Base-by-base conservation (phyloP, 2,329 filamentous ascomycete genomes). In the Colletotrichum tropicicola region DNA sequence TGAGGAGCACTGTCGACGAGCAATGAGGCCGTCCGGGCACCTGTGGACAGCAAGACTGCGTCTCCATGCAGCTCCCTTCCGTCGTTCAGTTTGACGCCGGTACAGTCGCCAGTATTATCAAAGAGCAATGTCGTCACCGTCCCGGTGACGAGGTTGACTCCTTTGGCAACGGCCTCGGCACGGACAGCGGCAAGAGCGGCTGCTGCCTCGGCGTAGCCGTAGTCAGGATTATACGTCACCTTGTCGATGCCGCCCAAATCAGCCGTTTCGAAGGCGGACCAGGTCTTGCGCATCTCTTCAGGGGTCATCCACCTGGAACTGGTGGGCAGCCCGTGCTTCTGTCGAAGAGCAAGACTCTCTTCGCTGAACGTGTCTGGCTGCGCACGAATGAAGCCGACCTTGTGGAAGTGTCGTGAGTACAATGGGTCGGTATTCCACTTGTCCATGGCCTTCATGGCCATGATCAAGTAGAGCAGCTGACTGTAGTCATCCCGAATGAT, bases 131-230 rank as follows among this genome's bases (percentile, higher is more conserved):
- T 73, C 51, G 66, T 70, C 77, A 86, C 81, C 69, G 85, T 82
- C 21, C 83, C 85, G 3, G 81, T 77, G 13, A 87, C 78, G 64
- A 88, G 88, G 69, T 85, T 81, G 67, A 87, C 86, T 6, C 87
- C 87, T 30, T 83, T 73, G 55, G 83, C 79, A 8, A 88, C 70
- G 23, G 80, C 82, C 53, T 79, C 79, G 62, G 83, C 82, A 6
- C 86, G 85, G 13, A 89, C 82, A 12, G 84, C 85, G 53, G 78
- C 76, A 49, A 89, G 74, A 37, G 84, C 81, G 72, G 87, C 84
- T 59, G 86, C 86, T 12, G 87, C 87, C 53, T 86, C 83, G 17
- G 82, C 86, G 80, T 86, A 89, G 2, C 87, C 87, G 72, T 85
- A 87, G 30, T 80, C 83, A 65, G 83, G 84, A 76, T 89, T 89